phyloP scores from a whole-genome alignment of 164 flowering plant genomes.

The Warburgia ugandensis region DNA sequence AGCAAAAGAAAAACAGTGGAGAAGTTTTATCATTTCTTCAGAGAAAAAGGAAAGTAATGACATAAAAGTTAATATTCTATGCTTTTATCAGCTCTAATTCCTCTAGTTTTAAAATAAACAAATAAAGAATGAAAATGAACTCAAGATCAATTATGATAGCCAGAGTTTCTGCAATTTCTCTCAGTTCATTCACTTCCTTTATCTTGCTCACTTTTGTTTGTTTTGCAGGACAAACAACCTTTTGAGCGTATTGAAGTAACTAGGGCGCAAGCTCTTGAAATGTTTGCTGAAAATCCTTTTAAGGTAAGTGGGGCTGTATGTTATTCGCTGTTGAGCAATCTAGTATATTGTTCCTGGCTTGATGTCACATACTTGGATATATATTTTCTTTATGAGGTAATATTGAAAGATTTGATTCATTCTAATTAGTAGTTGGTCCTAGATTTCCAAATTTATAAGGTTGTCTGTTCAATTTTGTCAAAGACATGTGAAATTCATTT shows the following conservation, averaged over 20 bases:
- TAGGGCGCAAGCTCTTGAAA: slow-evolving; percentile 80
- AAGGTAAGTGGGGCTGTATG: slow-evolving; percentile 48
- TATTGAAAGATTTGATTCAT: neutral
- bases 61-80: no score
- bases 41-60: no score
- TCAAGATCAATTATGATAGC: no score
- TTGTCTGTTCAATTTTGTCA: neutral
- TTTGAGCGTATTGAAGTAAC: slow-evolving; percentile 98
- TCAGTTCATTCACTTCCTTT: neutral
- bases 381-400: neutral
- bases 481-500: neutral
- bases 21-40: no score
- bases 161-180: neutral
- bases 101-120: no score
- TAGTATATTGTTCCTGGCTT: neutral
- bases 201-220: neutral
- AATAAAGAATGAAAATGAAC: no score
- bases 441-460: neutral
- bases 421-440: neutral
- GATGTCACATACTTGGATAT: neutral
- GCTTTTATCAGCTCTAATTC: no score
- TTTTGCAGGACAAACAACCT: slow-evolving; percentile 82
- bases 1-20: no score
- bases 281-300: slow-evolving; percentile 86
- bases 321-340: neutral